Evolutionary conservation across 2,329 filamentous ascomycete genomes (phyloP).

Genomic region (Beauveria varroae): DNA sequence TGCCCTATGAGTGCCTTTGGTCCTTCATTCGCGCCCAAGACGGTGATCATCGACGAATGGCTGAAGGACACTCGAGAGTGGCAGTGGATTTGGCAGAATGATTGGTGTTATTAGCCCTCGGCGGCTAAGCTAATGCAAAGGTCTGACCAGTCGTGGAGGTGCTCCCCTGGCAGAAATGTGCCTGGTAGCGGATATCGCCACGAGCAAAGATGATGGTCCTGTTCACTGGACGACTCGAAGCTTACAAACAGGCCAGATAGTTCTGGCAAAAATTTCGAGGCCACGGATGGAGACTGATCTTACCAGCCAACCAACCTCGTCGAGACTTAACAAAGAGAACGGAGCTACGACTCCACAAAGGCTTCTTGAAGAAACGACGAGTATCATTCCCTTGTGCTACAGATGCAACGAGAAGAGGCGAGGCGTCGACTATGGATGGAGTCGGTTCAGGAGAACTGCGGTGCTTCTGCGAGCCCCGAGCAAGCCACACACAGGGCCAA

Average conservation of each 20-base stretch:
- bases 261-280: not conserved
- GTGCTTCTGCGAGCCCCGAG: not conserved
- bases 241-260: not conserved
- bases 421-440: not conserved
- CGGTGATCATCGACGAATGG: not conserved
- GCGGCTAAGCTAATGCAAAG: not conserved
- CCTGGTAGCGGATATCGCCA: not conserved
- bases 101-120: not conserved
- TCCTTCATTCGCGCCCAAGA: not conserved
- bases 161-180: not conserved
- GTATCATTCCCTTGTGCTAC: not conserved
- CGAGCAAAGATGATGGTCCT: not conserved
- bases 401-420: not conserved
- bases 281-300: not conserved
- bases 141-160: not conserved
- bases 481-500: not conserved
- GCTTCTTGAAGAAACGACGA: conserved; percentile 4
- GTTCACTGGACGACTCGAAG: not conserved
- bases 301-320: not conserved
- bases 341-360: not conserved
- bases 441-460: not conserved
- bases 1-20: not conserved
- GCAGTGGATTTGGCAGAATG: not conserved
- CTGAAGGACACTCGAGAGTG: not conserved
- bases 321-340: conserved; percentile 7